Base-by-base conservation (phyloP, 2,329 filamentous ascomycete species). In the Esteya vermicola region DNA sequence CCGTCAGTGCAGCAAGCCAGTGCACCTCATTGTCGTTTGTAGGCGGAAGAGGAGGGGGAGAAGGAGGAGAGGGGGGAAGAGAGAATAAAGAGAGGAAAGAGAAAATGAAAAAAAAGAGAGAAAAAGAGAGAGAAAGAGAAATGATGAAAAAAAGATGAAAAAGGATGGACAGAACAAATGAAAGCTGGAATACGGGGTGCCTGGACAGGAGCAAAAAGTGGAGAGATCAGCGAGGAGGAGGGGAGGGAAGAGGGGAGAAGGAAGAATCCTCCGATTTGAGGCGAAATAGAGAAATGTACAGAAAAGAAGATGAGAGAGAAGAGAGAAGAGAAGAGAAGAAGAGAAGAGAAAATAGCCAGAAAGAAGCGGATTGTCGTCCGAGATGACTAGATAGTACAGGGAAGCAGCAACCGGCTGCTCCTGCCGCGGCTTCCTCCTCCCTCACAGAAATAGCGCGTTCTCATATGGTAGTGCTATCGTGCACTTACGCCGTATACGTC, bases 1-100 rank as follows among this genome's bases (percentile, higher is more conserved):
- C 36, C 36, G 37, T 39, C 37, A 39, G 22, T 39, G 23, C 13
- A 39, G 14, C 14, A 14, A 14, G 37, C 37, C n/a, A n/a, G n/a
- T 10, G 22, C 27, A 10, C 30, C 9, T 27, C 37, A 39, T 39
- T 16, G 20, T 39, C 22, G 18, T 13, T 18, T 22, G 31, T 20
- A 7, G 25, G 12, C 14, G 10, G n/a, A 10, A 33, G 31, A 33
- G 16, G 16, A 4, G 25, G 9, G 9, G 25, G 25, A 28, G 25
- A 27, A 25, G 33, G 4, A 7, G 19, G 32, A 21, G 32, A 20
- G 22, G 33, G n/a, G 6, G 9, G 16, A 20, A 18, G 27, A 16
- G 36, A 18, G 9, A 19, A 36, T 9, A 4, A 22, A 23, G 20
- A 34, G 13, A 26, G 1, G 21, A 20, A 27, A 37, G 19, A 20